Percentiles rank a stretch among this genome's conserved stretches.
Conservation (phyloP, 2,329 filamentous ascomycete genomes). For the Myriosclerotinia scirpicola region DNA sequence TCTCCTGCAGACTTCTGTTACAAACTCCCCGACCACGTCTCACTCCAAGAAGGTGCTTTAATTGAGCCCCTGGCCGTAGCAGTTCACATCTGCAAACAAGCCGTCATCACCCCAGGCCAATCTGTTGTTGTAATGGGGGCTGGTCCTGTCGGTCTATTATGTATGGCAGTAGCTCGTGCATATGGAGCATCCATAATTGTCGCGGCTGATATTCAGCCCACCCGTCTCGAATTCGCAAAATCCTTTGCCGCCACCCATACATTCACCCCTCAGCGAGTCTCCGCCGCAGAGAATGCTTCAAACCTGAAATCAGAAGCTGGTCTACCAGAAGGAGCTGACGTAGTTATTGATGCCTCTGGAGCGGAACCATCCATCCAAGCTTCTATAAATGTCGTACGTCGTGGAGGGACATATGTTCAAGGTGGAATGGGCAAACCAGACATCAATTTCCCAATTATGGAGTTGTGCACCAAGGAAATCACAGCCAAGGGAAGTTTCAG, state of each 20-base stretch:
- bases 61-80: conserved; percentile 87
- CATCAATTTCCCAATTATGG: conserved; percentile 89
- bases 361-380: conserved; percentile 78
- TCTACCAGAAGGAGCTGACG: conserved; percentile 68
- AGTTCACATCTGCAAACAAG: conserved; percentile 80
- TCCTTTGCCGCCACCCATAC: conserved; percentile 70
- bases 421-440: conserved; percentile 87
- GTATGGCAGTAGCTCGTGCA: conserved; percentile 78
- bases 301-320: conserved; percentile 63
- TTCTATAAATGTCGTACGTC: conserved; percentile 66
- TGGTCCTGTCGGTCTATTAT: conserved; percentile 83
- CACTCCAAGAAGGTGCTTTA: conserved; percentile 82
- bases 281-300: conserved; percentile 71
- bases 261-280: conserved; percentile 61
- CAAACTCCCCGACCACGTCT: conserved; percentile 75
- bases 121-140: conserved; percentile 83
- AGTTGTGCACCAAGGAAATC: conserved; percentile 84
- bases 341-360: conserved; percentile 77
- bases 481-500: conserved; percentile 86
- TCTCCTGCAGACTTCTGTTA: conserved; percentile 91
- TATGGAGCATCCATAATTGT: conserved; percentile 85
- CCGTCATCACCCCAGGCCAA: conserved; percentile 68
- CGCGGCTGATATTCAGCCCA: conserved; percentile 81
- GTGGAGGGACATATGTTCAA: conserved; percentile 77
- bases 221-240: conserved; percentile 76